Percentiles rank a stretch among this genome's conserved stretches.
Evolutionary conservation across 352 stramenopile genomes (phyloP).

Genomic region (Phytophthora hibernalis): DNA sequence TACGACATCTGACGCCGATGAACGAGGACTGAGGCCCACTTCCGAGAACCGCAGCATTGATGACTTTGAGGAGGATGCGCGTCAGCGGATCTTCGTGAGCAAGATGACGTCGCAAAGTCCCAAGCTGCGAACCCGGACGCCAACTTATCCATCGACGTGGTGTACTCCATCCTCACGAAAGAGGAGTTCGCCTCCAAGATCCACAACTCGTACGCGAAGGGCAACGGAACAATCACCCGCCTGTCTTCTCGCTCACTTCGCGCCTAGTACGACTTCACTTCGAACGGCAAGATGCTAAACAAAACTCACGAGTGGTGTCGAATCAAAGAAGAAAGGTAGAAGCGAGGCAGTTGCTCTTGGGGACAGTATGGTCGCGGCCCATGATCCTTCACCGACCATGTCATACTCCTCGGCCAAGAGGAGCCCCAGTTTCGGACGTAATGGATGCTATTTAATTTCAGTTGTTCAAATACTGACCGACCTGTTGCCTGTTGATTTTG

Average conservation of each 20-base stretch:
- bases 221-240: conserved; percentile 9
- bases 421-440: background rate
- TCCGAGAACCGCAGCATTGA: conserved; percentile 32
- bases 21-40: conserved; percentile 23
- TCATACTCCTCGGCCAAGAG: background rate
- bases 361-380: conserved; percentile 65
- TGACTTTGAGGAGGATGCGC: conserved; percentile 31
- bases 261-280: conserved; percentile 9
- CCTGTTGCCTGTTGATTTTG: too few relatives aligned
- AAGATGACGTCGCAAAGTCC: conserved; percentile 27
- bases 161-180: conserved; percentile 44
- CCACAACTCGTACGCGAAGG: conserved; percentile 28
- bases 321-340: background rate
- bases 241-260: conserved; percentile 8
- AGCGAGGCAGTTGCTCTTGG: background rate
- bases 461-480: too few relatives aligned
- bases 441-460: too few relatives aligned
- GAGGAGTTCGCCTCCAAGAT: conserved; percentile 43
- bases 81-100: conserved; percentile 42
- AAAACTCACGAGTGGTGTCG: background rate
- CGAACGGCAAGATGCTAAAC: background rate
- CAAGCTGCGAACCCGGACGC: conserved; percentile 35
- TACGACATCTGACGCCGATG: background rate
- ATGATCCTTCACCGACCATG: conserved; percentile 44
- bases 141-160: conserved; percentile 43